Base-by-base conservation (phyloP, 139 green algal genomes). In the Asterochloris erici region DNA sequence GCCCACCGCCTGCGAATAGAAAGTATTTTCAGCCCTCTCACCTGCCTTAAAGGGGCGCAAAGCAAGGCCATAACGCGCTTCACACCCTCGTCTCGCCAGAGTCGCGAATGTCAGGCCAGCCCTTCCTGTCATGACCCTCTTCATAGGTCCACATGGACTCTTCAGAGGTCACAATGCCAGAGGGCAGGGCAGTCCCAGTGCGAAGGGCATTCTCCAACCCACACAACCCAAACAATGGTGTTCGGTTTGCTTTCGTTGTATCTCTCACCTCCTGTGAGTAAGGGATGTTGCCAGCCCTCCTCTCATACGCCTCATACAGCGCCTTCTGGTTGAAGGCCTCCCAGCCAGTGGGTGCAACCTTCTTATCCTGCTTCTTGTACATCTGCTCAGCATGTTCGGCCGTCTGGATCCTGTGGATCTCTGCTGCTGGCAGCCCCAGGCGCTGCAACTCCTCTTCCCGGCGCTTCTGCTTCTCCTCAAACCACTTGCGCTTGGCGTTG, bases 291-390 rank as follows among this genome's bases (percentile, higher is more conserved):
- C 90, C 90, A 0, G 93, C 90, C 16, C 96, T 90, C 88, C 95
- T 96, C 74, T 98, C 86, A 85, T 98, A 98, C 0, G 93, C 88
- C 0, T 90, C 88, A 82, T 95, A 97, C 47, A 95, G 85, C 13
- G 88, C 86, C 78, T 93, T 90, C 68, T 89, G 84, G 79, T 92
- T 94, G 85, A 95, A 96, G 16, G 85, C 75, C 71, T 96, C 94
- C 90, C 90, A 94, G 70, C 93, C 95, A 38, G 88, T 86, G 0
- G 90, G 84, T 13, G 87, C 88, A 38, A 79, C n/a, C 79, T 91
- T 93, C 85, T 93, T 93, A 15, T 94, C 84, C 82, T 89, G 91
- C 90, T 98, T 98, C 83, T 97, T 83, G 79, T 93, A 92, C 29
- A 90, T 78, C 38, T 74, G 82, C 78, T 90, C 91, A 11, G 91